Percentiles rank a stretch among this genome's conserved stretches.
phyloP scores from a whole-genome alignment of 2,329 filamentous ascomycete species.

The Pseudocercospora macadamiae region DNA sequence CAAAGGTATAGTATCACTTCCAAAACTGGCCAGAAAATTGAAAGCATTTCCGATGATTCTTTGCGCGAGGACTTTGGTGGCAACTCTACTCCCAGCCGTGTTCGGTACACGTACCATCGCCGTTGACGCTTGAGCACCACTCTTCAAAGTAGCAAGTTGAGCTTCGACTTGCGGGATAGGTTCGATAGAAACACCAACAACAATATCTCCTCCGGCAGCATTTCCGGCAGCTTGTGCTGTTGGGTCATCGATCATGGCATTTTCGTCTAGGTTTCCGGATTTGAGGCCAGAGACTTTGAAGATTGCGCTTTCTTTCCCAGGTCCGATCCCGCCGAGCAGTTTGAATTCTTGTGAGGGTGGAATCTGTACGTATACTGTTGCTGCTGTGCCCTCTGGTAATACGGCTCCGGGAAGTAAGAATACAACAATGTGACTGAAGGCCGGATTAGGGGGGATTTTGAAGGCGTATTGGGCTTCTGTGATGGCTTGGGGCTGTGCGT shows the following conservation, averaged over 20 bases:
- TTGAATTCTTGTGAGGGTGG: constrained; percentile 66
- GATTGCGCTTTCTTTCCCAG: constrained; percentile 88
- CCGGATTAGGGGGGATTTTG: constrained; percentile 62
- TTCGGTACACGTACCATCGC: constrained; percentile 40
- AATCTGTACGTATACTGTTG: constrained; percentile 86
- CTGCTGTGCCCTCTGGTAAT: constrained; percentile 76
- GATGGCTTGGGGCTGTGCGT: constrained; percentile 59
- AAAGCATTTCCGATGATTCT: constrained; percentile 96
- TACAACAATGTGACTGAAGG: constrained; percentile 76
- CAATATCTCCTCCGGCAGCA: constrained; percentile 54
- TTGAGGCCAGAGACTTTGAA: constrained; percentile 69
- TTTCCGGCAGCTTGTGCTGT: constrained; percentile 24
- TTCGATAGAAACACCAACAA: constrained; percentile 83
- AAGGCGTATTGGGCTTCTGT: constrained; percentile 67
- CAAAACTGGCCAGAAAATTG: constrained; percentile 91
- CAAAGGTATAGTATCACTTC: constrained; percentile 86
- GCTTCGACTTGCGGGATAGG: constrained; percentile 70
- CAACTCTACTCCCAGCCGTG: constrained; percentile 43
- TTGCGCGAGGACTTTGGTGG: constrained; percentile 83
- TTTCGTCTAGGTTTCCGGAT: constrained; percentile 52
- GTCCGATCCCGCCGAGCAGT: constrained; percentile 85
- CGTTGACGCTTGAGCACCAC: constrained; percentile 35
- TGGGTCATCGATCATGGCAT: constrained; percentile 51
- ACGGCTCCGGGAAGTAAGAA: constrained; percentile 80
- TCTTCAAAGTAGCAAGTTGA: constrained; percentile 65